Percentiles rank a stretch among this genome's conserved stretches.
Conservation (phyloP, 495 filamentous ascomycete genomes). For the Bacidia rubella region DNA sequence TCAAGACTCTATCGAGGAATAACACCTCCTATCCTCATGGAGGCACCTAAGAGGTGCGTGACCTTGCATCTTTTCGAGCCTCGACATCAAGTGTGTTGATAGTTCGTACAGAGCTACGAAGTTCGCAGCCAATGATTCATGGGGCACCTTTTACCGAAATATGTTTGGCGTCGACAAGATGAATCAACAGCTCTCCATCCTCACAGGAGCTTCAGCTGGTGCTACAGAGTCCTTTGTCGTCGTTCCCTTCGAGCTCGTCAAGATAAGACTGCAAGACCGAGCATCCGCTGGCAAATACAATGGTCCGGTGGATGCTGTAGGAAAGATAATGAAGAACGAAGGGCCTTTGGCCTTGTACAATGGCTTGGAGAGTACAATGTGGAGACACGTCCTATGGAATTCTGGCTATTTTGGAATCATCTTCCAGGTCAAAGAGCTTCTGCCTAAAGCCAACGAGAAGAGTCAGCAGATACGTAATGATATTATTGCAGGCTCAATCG, state of each 20-base stretch:
- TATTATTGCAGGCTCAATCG: constrained; percentile 69
- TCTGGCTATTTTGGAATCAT: constrained; percentile 97
- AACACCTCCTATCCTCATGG: constrained; percentile 91
- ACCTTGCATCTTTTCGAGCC: neutral
- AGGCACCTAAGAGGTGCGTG: constrained; percentile 72
- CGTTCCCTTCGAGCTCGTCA: constrained; percentile 87
- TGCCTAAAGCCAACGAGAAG: constrained; percentile 72
- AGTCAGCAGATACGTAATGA: constrained; percentile 70
- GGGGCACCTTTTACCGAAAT: constrained; percentile 82
- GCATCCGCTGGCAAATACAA: constrained; percentile 89
- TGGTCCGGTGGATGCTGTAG: constrained; percentile 81
- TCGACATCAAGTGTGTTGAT: neutral
- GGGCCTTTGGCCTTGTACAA: constrained; percentile 87
- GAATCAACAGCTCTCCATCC: constrained; percentile 74
- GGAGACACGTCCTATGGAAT: constrained; percentile 97
- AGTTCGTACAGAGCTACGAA: constrained; percentile 62
- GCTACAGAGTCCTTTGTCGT: constrained; percentile 94
- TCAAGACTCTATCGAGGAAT: constrained; percentile 93
- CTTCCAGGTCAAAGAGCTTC: constrained; percentile 75
- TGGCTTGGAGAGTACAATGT: constrained; percentile 87
- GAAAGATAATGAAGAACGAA: constrained; percentile 72
- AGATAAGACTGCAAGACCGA: constrained; percentile 92
- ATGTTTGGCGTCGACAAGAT: constrained; percentile 73
- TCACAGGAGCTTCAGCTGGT: constrained; percentile 88
- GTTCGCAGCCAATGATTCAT: constrained; percentile 96